Evolutionary conservation across 306 rosid species (phyloP).

Genomic region (Potentilla sterilis): DNA sequence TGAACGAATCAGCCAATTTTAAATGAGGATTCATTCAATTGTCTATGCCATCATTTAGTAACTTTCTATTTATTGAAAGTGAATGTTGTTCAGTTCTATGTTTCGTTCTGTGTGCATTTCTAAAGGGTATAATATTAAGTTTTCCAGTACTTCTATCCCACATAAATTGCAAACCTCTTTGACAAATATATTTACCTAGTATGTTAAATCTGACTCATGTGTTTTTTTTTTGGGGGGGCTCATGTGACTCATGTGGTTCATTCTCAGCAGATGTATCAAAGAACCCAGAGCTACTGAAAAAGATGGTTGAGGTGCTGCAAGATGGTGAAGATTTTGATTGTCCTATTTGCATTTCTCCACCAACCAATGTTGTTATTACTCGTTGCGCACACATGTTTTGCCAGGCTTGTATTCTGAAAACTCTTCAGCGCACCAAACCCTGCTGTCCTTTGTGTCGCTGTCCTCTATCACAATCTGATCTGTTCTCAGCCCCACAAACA

Average conservation of each 20-base stretch:
- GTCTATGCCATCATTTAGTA: background rate
- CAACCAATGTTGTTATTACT: constrained; percentile 58
- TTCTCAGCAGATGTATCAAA: constrained; percentile 60
- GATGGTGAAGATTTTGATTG: constrained; percentile 86
- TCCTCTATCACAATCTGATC: constrained; percentile 48
- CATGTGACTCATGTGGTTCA: constrained; percentile 12
- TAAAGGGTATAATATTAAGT: background rate
- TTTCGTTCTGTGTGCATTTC: background rate
- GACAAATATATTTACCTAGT: background rate
- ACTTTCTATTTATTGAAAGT: background rate
- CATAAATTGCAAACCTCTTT: background rate
- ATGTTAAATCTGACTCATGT: constrained; percentile 13
- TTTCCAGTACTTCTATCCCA: background rate
- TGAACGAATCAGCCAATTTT: background rate
- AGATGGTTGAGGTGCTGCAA: constrained; percentile 60
- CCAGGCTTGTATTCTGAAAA: constrained; percentile 60
- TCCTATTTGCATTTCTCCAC: constrained; percentile 73
- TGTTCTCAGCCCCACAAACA: constrained; percentile 66
- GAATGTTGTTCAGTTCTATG: background rate
- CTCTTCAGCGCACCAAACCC: constrained; percentile 41
- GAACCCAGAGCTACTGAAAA: constrained; percentile 66
- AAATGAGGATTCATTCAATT: background rate
- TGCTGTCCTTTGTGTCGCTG: constrained; percentile 82
- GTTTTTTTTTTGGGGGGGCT: no score
- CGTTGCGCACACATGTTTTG: constrained; percentile 77